Evolutionary conservation across 2,329 filamentous ascomycete genomes (phyloP), one percentile per base, ranked within the genome.

Genomic region (Macroventuria anomochaeta): DNA sequence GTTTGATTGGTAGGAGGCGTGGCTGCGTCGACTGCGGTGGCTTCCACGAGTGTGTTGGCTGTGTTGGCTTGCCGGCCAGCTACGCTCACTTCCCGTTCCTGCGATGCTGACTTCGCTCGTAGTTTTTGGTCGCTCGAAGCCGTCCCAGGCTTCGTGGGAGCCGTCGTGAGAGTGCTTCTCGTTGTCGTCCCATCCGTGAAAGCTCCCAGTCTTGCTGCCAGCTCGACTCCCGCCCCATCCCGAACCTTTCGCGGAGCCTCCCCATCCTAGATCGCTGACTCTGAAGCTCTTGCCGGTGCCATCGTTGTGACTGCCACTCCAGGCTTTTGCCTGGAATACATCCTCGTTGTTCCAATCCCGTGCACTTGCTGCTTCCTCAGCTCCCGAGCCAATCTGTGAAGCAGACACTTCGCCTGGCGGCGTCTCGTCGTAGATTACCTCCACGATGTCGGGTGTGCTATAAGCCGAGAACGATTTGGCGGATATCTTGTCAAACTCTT

Each of bases 391-490:
- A 11, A 15, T 33, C 10, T 29, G 41, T 7, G 49, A 37, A n/a
- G 23, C 18, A 7, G 49, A 41, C 5, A 41, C 11, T 11, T 53
- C 49, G 15, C 29, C 36, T 3, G 42, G 61, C 51, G 7, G 55
- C 53, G 12, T 58, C 55, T 3, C 36, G n/a, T 46, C 41, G 25
- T 53, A 53, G 10, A 18, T 42, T 7, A 53, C 50, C 13, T 53
- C 50, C 47, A 69, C 61, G 1, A 71, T 62, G 4, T 62, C 64
- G 12, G 64, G 65, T 0, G 58, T 20, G 23, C 48, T 53, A 54
- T 72, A 70, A 5, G 58, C 61, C n/a, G n/a, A 2, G 64, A 58
- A 13, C 55, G 37, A 6, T 44, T 54, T 60, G 7, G 29, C 25
- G 5, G 60, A 62, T 3, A 17, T 33, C 15, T 31, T 39, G 23